A percentile compares a stretch with the other conserved stretches of the same genome.
Conservation (phyloP, 495 filamentous ascomycete genomes). For the Talaromyces liani region DNA sequence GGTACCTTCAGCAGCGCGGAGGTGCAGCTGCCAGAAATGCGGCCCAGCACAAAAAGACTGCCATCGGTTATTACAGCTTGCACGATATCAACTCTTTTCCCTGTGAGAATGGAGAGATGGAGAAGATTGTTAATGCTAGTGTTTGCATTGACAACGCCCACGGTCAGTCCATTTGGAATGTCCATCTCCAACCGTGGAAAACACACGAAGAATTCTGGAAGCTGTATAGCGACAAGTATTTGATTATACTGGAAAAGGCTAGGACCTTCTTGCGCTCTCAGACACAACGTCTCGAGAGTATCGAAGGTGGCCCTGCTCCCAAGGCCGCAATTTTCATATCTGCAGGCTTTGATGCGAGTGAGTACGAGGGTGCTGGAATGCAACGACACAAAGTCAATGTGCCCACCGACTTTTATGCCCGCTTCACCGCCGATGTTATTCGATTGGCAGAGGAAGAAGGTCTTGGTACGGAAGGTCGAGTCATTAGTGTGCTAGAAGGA, state of each 20-base stretch:
- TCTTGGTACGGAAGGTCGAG: constrained; percentile 67
- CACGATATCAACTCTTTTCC: constrained; percentile 98
- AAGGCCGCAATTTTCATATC: constrained; percentile 89
- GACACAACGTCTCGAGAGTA: constrained; percentile 50
- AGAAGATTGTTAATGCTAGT: constrained; percentile 86
- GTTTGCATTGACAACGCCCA: constrained; percentile 88
- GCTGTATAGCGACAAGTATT: constrained; percentile 72
- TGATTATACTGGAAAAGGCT: constrained; percentile 68
- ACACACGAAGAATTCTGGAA: constrained; percentile 79
- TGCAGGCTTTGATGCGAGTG: constrained; percentile 93
- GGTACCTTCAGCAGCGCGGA: constrained; percentile 69
- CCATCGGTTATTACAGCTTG: constrained; percentile 89
- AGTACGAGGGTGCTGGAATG: constrained; percentile 88
- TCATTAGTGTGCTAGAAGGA: constrained; percentile 91
- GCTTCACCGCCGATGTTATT: constrained; percentile 78
- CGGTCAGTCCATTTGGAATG: constrained; percentile 88
- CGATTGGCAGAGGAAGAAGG: constrained; percentile 74
- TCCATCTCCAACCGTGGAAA: constrained; percentile 87
- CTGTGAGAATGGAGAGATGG: constrained; percentile 80
- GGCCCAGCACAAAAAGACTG: constrained; percentile 64
- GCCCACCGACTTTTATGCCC: constrained; percentile 92
- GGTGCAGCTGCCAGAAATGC: constrained; percentile 53
- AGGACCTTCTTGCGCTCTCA: constrained; percentile 64
- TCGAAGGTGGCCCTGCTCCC: constrained; percentile 46
- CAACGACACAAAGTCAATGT: constrained; percentile 92